These are phyloP conservation scores for Trichoderma sp. DNA, from an alignment of 2,329 filamentous ascomycete species.

Conservation along the genomic window DNA sequence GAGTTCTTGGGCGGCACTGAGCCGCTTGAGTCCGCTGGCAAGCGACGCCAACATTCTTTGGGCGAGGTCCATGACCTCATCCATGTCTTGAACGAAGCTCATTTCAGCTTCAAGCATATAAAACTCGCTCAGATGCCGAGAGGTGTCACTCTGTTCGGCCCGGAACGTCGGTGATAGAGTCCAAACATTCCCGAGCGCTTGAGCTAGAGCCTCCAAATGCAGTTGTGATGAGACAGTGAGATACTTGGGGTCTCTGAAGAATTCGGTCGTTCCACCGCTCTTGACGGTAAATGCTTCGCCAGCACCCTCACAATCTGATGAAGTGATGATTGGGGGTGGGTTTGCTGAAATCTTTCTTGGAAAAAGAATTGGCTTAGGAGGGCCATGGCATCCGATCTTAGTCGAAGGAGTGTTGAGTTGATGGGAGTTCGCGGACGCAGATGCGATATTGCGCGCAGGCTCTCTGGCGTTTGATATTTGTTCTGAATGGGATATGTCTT, in stretches of 20 bases:
- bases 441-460: conserved; percentile 84
- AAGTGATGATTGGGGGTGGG: conserved; percentile 91
- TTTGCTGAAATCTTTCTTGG: conserved; percentile 71
- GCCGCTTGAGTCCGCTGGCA: conserved; percentile 41
- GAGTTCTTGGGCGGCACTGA: conserved; percentile 50
- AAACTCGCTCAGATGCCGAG: conserved; percentile 93
- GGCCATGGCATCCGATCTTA: conserved; percentile 78
- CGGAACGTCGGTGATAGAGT: conserved; percentile 91
- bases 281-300: conserved; percentile 85
- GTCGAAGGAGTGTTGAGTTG: conserved; percentile 76
- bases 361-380: conserved; percentile 76
- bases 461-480: conserved; percentile 91
- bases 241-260: conserved; percentile 89
- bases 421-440: conserved; percentile 78
- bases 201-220: conserved; percentile 88
- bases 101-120: conserved; percentile 98
- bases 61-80: conserved; percentile 73
- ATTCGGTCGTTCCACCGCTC: conserved; percentile 49
- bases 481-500: conserved; percentile 93
- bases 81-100: conserved; percentile 71
- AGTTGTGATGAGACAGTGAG: conserved; percentile 94
- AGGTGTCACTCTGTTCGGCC: conserved; percentile 90
- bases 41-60: conserved; percentile 72
- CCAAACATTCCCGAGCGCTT: conserved; percentile 90
- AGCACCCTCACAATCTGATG: conserved; percentile 94